Conservation (phyloP, 208 protist species). For the Trypanosoma congolense region DNA sequence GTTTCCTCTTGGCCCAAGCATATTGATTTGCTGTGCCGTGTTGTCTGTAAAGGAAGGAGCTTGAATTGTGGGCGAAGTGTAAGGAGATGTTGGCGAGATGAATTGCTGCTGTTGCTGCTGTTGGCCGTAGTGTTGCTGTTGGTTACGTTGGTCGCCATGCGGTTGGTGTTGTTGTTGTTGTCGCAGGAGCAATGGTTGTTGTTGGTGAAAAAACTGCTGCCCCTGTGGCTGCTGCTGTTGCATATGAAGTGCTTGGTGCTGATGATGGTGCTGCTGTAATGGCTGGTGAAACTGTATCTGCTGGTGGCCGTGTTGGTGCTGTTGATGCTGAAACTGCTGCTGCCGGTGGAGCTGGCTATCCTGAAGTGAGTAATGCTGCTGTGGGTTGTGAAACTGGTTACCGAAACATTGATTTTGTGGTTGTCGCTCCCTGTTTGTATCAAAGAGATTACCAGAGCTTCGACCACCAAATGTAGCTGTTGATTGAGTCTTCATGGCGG, state of each 20-base stretch:
- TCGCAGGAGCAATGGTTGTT: constrained; percentile 1
- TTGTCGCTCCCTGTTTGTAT: not conserved
- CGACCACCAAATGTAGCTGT: constrained; percentile 10
- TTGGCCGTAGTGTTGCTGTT: constrained; percentile 16
- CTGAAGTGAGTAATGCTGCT: constrained; percentile 1
- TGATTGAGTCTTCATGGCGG: constrained; percentile 11
- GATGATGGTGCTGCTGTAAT: not conserved
- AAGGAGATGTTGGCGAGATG: not conserved
- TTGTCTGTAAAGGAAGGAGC: not conserved
- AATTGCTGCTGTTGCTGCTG: constrained; percentile 17
- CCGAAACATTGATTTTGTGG: constrained; percentile 1
- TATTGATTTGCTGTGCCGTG: not conserved
- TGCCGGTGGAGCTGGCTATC: not conserved
- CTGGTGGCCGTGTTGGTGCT: constrained; percentile 15
- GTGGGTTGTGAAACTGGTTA: not conserved
- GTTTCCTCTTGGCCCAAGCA: constrained; percentile 20
- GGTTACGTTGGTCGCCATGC: not conserved
- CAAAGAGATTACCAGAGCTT: constrained; percentile 1
- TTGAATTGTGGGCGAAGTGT: not conserved
- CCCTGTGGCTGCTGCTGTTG: constrained; percentile 14
- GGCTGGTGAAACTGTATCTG: not conserved
- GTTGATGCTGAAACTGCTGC: constrained; percentile 7
- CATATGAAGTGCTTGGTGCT: not conserved
- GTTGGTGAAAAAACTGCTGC: not conserved
- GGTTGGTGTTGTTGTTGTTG: not conserved